These are phyloP conservation scores for Dothistroma pini DNA, from an alignment of 2,329 filamentous ascomycete species.

Conservation along the genomic window DNA sequence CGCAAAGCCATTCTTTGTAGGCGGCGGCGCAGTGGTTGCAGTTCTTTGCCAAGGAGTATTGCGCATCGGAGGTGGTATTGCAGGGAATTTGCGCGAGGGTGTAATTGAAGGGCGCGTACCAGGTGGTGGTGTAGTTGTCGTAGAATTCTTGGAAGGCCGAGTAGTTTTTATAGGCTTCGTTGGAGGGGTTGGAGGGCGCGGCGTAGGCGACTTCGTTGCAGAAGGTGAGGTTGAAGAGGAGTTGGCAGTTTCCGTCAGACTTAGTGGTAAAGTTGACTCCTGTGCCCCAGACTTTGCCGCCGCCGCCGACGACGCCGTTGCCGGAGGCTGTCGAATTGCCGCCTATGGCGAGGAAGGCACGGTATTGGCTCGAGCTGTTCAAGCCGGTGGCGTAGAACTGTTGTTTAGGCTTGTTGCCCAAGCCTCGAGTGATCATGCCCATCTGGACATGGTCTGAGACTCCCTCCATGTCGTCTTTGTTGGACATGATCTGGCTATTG, in stretches of 20 bases:
- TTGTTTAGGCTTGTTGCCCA: constrained; percentile 69
- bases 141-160: constrained; percentile 65
- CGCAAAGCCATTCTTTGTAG: constrained; percentile 95
- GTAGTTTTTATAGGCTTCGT: constrained; percentile 41
- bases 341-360: constrained; percentile 66
- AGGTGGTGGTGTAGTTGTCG: constrained; percentile 65
- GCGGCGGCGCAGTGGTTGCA: constrained; percentile 73
- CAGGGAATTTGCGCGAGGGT: constrained; percentile 82
- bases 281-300: constrained; percentile 66
- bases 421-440: constrained; percentile 66
- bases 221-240: constrained; percentile 83
- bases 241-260: constrained; percentile 75
- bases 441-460: constrained; percentile 45
- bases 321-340: constrained; percentile 53
- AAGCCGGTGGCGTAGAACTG: constrained; percentile 82
- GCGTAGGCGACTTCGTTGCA: constrained; percentile 87
- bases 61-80: constrained; percentile 66
- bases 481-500: constrained; percentile 58
- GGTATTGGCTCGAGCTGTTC: constrained; percentile 67
- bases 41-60: constrained; percentile 74
- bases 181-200: constrained; percentile 74
- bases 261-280: constrained; percentile 74
- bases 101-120: constrained; percentile 76
- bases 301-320: constrained; percentile 60
- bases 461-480: constrained; percentile 47